Evolutionary conservation across 371 early-diverging fungal genomes (phyloP).

Genomic region (Lichtheimia corymbifera): DNA sequence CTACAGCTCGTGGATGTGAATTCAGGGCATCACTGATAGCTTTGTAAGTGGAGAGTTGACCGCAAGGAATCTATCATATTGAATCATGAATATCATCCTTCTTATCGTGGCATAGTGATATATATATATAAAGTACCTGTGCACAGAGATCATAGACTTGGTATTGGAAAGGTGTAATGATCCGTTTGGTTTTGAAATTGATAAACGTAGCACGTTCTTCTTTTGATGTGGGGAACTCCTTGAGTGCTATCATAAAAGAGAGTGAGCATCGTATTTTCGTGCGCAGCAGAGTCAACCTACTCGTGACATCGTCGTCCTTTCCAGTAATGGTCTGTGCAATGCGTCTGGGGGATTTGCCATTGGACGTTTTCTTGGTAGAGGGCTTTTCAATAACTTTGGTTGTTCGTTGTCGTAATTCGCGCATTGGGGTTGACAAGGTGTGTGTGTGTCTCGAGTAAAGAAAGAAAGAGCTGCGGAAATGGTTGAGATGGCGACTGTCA

Average conservation of each 20-base stretch:
- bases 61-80: slow-evolving; percentile 60
- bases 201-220: slow-evolving; percentile 45
- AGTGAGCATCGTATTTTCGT: neutral
- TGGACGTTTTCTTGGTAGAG: neutral
- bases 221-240: slow-evolving; percentile 41
- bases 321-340: slow-evolving; percentile 17
- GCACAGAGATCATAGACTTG: slow-evolving; percentile 72
- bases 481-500: too few species aligned
- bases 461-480: too few species aligned
- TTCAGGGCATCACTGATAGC: slow-evolving; percentile 65
- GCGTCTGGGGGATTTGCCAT: neutral
- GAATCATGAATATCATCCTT: neutral
- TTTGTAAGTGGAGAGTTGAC: slow-evolving; percentile 78
- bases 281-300: slow-evolving; percentile 4
- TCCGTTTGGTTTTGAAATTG: slow-evolving; percentile 57
- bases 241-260: slow-evolving; percentile 20
- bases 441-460: too few species aligned
- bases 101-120: neutral
- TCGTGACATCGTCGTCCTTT: slow-evolving; percentile 29
- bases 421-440: neutral
- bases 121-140: slow-evolving; percentile 43
- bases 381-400: slow-evolving; percentile 2
- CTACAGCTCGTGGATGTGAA: slow-evolving; percentile 74
- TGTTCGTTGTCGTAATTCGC: slow-evolving; percentile 1
- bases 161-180: slow-evolving; percentile 71